Evolutionary conservation across 2,329 filamentous ascomycete species (phyloP).

Genomic region (Fusarium sp.): DNA sequence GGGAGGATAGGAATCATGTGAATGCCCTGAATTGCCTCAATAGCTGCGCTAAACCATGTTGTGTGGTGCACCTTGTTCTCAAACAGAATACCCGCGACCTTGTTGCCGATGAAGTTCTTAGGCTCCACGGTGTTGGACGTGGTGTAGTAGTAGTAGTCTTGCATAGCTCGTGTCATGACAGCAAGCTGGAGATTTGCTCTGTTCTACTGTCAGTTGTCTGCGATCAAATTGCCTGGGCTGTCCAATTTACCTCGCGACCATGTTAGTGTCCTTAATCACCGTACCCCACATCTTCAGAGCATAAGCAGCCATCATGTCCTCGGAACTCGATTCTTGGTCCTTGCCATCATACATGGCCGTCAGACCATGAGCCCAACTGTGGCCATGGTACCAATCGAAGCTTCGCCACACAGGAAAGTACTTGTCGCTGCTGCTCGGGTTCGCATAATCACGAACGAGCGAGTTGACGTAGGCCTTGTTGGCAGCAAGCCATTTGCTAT

Average conservation of each 20-base stretch:
- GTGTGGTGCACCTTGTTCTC: constrained; percentile 96
- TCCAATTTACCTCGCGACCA: constrained; percentile 74
- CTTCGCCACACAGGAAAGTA: constrained; percentile 83
- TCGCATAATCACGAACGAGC: constrained; percentile 84
- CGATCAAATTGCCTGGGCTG: neutral
- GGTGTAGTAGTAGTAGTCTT: constrained; percentile 84
- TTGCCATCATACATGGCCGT: constrained; percentile 78
- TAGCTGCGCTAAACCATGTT: constrained; percentile 83
- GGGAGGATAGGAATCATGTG: constrained; percentile 85
- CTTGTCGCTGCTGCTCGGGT: constrained; percentile 74
- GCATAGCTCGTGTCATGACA: constrained; percentile 76
- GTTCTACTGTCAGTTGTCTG: constrained; percentile 4
- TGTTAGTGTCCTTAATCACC: constrained; percentile 76
- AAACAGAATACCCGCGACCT: constrained; percentile 76
- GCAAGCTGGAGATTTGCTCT: constrained; percentile 85
- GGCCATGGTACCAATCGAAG: constrained; percentile 96
- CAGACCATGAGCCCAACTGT: constrained; percentile 89
- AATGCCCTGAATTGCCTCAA: constrained; percentile 79
- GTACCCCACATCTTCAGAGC: constrained; percentile 94
- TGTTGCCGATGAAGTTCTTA: constrained; percentile 81
- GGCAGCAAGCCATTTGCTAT: constrained; percentile 74
- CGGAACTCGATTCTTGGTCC: constrained; percentile 86
- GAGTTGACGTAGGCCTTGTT: constrained; percentile 86
- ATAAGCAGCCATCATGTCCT: constrained; percentile 89
- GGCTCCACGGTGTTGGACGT: constrained; percentile 76